Percentiles rank a stretch among this genome's conserved stretches.
These are phyloP conservation scores for Achlya hypogyna DNA, from an alignment of 352 stramenopile species.

Conservation along the genomic window DNA sequence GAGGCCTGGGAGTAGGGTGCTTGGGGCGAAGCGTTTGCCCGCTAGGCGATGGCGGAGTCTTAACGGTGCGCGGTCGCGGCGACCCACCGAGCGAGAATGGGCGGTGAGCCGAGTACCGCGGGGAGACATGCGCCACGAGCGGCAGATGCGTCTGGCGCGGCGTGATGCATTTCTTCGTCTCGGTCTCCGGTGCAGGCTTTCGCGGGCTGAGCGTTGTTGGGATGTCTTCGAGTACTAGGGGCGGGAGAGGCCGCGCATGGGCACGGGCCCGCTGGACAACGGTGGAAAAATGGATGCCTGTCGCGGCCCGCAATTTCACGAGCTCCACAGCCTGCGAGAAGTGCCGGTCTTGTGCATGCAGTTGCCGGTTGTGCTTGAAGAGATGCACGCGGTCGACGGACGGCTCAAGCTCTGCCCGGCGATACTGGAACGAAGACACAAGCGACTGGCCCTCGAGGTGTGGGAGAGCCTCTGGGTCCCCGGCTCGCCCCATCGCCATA, in stretches of 20 bases:
- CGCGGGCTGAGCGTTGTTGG: neutral
- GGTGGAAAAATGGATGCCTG: neutral
- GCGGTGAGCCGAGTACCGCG: constrained; percentile 6
- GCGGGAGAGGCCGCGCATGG: neutral
- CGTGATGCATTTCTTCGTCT: neutral
- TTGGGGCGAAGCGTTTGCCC: too few species aligned
- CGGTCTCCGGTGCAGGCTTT: neutral
- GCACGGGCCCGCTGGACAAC: neutral
- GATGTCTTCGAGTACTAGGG: neutral
- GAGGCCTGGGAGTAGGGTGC: too few species aligned
- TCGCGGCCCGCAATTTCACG: neutral
- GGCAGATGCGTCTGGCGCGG: constrained; percentile 8
- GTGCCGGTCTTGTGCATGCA: constrained; percentile 9
- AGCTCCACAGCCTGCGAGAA: constrained; percentile 5
- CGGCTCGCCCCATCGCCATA: constrained; percentile 36
- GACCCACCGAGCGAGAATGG: constrained; percentile 13
- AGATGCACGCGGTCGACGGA: neutral
- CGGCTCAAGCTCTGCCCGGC: neutral
- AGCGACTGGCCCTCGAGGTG: neutral
- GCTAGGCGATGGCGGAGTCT: neutral
- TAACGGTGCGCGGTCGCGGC: neutral
- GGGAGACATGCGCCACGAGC: neutral
- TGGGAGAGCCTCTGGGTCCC: neutral
- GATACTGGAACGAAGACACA: constrained; percentile 19
- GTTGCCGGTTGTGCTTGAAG: constrained; percentile 10